Base-by-base conservation (phyloP, 139 green algal species). In the Volvox africanus region DNA sequence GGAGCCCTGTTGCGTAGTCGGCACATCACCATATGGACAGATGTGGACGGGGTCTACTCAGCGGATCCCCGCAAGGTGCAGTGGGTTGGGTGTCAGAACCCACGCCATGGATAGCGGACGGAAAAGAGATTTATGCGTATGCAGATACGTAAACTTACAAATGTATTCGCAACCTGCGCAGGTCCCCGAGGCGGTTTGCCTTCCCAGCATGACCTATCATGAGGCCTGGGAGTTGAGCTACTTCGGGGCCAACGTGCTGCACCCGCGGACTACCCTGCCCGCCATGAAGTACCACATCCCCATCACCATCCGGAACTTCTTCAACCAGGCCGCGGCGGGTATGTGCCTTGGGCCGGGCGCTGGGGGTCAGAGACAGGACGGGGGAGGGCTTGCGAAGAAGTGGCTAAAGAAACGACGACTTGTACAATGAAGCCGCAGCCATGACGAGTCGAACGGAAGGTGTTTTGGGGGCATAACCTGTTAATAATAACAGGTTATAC, bases 211-310 rank as follows among this genome's bases (percentile, higher is more conserved):
- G 93, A 97, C 96, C 22, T 99, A 99, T 92, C 96, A 99, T 86
- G 98, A 99, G 94, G 98, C 98, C 0, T 99, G 98, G 98, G 98
- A 99, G 96, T 93, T 99, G 94, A 96, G 94, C 26, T 99, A 99
- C 95, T 99, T 99, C 94, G 98, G 98, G 67, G 98, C 98, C 83
- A 99, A 99, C 77, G 98, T 99, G 91, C 96, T 99, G 93, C 98
- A 99, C 95, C 98, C 98, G 30, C 94, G 98, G 82, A 99, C 98
- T 61, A 99, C 98, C 3, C 94, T 99, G 82, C 98, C 98, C 1
- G 98, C 97, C 83, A 99, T 99, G 97, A 96, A 96, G 92, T 98
- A 97, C 94, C 82, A 88, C 93, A 99, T 99, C 86, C 98, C 98
- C 85, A 98, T 99, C 92, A 95, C 93, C 91, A 98, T 99, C 89